Base-by-base conservation (phyloP, 2,329 filamentous ascomycete genomes). In the Scorias spongiosa region DNA sequence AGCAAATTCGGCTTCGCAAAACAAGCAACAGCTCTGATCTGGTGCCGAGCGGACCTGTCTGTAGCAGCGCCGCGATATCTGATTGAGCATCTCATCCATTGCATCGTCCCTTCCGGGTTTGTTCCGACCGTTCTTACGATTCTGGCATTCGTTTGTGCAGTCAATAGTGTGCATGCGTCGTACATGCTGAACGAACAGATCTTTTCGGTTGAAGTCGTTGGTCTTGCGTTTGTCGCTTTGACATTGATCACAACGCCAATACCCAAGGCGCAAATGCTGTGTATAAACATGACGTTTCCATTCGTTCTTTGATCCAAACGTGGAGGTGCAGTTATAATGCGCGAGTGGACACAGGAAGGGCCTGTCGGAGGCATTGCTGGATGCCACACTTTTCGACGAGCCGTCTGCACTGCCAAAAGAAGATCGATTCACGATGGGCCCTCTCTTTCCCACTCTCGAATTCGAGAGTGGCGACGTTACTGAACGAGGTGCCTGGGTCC, bases 251-350 rank as follows among this genome's bases (percentile, higher is more conserved):
- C 88, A 96, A 45, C 81, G 70, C 76, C 80, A 95, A 63, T 79
- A 83, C 39, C 74, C 67, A 2, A 84, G 68, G 43, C 80, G 75
- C 17, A 94, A 68, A 57, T 96, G 89, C 57, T 93, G 83, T 0
- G 81, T 83, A 29, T 70, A 67, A 54, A 89, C 77, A 58, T 96
- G 89, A 0, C 89, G 78, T 62, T 95, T 95, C 89, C 89, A 95
- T 61, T 95, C 88, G 58, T 94, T 94, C 66, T 93, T 94, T 52
- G 74, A 80, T 2, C 74, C 72, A 56, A 94, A 94, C 0, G 72
- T 78, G 2, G 78, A 75, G 1, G 49, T 51, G 64, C 89, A 96
- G 29, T 81, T 83, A 45, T 87, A 91, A 44, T 76, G 79, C 28
- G 75, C 68, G 59, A 95, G 87, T 45, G 85, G 78, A 61, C 89